phyloP scores from a whole-genome alignment of 345 rosid species.

The Linum trigynum region DNA sequence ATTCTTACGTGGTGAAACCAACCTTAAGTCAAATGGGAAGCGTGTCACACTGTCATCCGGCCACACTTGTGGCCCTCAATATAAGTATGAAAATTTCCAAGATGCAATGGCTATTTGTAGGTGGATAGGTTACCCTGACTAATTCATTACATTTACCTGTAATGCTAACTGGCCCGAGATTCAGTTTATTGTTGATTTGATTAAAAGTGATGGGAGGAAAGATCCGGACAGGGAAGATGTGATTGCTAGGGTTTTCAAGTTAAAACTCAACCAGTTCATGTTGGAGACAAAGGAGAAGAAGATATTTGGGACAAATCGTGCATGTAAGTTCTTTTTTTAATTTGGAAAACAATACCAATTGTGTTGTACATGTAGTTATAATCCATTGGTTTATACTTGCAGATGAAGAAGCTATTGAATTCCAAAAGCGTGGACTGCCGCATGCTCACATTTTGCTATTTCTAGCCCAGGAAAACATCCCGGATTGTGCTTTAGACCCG shows the following conservation, averaged over 20 bases:
- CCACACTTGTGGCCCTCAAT: neutral
- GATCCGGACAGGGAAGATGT: neutral
- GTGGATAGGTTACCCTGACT: neutral
- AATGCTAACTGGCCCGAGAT: conserved; percentile 13
- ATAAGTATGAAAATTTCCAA: neutral
- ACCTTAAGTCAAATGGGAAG: neutral
- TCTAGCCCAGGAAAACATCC: neutral
- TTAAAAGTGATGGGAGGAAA: neutral
- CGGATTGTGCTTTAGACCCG: neutral
- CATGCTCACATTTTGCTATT: conserved; percentile 9
- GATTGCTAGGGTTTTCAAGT: neutral
- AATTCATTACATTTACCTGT: too few relatives aligned
- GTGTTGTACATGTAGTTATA: too few relatives aligned
- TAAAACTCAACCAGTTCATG: too few relatives aligned
- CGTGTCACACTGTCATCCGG: neutral
- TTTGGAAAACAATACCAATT: too few relatives aligned
- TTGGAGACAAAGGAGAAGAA: too few relatives aligned
- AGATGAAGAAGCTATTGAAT: neutral
- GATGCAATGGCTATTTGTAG: conserved; percentile 10
- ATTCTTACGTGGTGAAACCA: neutral
- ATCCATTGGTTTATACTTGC: neutral
- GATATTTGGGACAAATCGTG: too few relatives aligned
- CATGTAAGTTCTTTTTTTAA: too few relatives aligned
- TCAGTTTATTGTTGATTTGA: neutral
- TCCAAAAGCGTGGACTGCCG: conserved; percentile 4